Evolutionary conservation across 129 eudicot genomes (phyloP), one percentile per base, ranked within the genome.

Genomic region (Pseudognaphalium luteoalbum): DNA sequence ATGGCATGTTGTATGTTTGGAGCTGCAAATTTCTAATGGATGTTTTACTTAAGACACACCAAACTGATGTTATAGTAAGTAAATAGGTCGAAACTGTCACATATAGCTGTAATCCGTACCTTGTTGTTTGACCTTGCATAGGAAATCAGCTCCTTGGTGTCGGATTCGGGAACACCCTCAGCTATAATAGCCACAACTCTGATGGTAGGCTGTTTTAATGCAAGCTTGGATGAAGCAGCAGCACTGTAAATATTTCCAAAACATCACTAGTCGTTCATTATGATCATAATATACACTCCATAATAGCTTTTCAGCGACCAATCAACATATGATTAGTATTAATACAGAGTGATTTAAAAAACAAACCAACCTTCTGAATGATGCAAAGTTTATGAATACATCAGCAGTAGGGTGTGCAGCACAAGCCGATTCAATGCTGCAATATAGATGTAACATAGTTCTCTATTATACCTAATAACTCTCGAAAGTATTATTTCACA

Each of bases 331-430:
- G 41, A 19, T 8, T 7, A 39, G 25, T 35, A 22, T n/a, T 72
- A 20, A 17, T 34, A 34, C n/a, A 32, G 57, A 52, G 14, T 8
- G 56, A 71, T 64, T 28, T 56, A 76, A 28, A 76, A 28, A 47
- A 14, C 54, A 12, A 21, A 86, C 83, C 39, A 68, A 95, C 97
- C 99, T 91, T 87, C 99, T 87, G 70, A 68, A 94, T 22, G 99
- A 91, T 77, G 99, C 99, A 63, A 94, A 94, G 84, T 94, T 94
- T 29, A 94, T 94, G 81, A 94, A 94, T 57, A 94, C 97, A 87
- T 94, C 97, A 61, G 97, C 97, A 19, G 99, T 94, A 51, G 99
- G 97, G 72, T 94, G 97, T 4, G 99, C 99, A 73, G 99, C 96
- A 86, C 92, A 91, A 52, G 99, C 97, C 7, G 92, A 88, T 86